Evolutionary conservation across 148 eudicot genomes (phyloP).

Genomic region (Bassia scoparia): DNA sequence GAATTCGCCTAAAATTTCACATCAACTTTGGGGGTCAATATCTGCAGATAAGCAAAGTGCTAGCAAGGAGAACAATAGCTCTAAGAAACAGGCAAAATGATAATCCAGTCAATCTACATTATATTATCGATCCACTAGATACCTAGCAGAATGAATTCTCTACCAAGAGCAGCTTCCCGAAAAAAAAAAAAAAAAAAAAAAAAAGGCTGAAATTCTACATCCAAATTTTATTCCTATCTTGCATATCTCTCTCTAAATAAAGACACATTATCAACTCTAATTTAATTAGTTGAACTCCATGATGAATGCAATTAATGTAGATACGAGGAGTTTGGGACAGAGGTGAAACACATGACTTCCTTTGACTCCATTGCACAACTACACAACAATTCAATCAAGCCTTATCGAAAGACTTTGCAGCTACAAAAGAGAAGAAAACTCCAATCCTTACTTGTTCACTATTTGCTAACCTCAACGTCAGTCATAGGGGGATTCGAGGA

Average conservation of each 20-base stretch:
- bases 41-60: slow-evolving; percentile 3
- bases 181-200: neutral
- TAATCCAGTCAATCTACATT: neutral
- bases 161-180: neutral
- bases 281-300: neutral
- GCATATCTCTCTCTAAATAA: neutral
- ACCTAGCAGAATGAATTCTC: neutral
- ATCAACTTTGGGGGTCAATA: slow-evolving; percentile 6
- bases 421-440: slow-evolving; percentile 4
- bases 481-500: neutral
- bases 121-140: neutral
- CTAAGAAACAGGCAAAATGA: neutral
- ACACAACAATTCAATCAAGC: neutral
- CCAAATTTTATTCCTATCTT: neutral
- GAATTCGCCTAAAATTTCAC: slow-evolving; percentile 58
- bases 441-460: neutral
- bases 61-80: neutral
- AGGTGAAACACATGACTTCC: neutral
- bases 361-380: neutral
- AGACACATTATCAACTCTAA: neutral
- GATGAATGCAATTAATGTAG: neutral
- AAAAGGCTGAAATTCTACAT: neutral
- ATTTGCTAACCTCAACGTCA: neutral
- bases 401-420: neutral
- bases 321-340: neutral